These are phyloP conservation scores for Akanthomyces lecanii DNA, from an alignment of 2,329 filamentous ascomycete genomes.

Conservation along the genomic window DNA sequence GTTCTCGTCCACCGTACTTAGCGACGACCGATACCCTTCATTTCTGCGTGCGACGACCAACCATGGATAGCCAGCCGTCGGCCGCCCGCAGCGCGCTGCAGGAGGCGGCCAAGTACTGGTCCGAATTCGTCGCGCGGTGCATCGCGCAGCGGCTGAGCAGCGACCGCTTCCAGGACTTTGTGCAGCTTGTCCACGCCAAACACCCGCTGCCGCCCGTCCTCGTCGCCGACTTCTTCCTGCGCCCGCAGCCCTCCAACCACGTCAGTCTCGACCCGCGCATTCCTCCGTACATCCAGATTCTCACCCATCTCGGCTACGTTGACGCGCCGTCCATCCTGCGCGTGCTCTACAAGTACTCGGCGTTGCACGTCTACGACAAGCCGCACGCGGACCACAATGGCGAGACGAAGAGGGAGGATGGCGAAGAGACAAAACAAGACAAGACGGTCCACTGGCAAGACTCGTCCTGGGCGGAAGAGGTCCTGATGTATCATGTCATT, in stretches of 20 bases:
- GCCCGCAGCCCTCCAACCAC: conserved; percentile 44
- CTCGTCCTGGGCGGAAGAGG: conserved; percentile 70
- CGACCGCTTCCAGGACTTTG: conserved; percentile 50
- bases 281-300: conserved; percentile 53
- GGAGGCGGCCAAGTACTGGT: conserved; percentile 41
- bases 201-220: conserved; percentile 47
- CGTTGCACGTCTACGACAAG: conserved; percentile 36
- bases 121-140: conserved; percentile 47
- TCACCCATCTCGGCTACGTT: conserved; percentile 48
- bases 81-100: conserved; percentile 24
- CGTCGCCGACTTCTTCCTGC: conserved; percentile 56
- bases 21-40: not conserved
- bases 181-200: conserved; percentile 45
- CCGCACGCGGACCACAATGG: conserved; percentile 16
- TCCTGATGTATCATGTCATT: conserved; percentile 87
- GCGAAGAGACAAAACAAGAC: conserved; percentile 20
- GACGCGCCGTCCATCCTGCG: conserved; percentile 52
- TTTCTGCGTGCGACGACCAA: not conserved
- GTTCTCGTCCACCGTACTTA: not conserved
- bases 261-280: conserved; percentile 56
- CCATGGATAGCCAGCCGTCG: conserved; percentile 1
- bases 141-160: conserved; percentile 48
- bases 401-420: conserved; percentile 22
- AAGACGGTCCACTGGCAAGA: conserved; percentile 45
- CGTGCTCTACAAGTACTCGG: conserved; percentile 54